Percentiles rank a stretch among this genome's conserved stretches.
Conservation (phyloP, 2,329 filamentous ascomycete species). For the Fusarium sp. region DNA sequence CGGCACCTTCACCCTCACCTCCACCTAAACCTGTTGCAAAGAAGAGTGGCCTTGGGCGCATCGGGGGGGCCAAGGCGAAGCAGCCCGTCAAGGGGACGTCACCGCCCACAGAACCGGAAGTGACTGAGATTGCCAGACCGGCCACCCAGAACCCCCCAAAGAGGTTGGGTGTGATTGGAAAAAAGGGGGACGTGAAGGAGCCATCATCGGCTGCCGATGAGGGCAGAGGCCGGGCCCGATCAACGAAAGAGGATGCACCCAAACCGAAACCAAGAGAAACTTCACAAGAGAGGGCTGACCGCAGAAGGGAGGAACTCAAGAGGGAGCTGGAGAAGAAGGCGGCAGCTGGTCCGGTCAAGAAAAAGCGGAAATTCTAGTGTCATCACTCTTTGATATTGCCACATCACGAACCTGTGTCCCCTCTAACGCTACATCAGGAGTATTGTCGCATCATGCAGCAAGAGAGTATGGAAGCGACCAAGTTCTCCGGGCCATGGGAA, state of each 20-base stretch:
- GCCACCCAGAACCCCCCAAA: constrained; percentile 27
- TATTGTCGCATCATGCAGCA: background rate
- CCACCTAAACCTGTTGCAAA: constrained; percentile 41
- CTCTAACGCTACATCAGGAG: background rate
- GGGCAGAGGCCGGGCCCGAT: constrained; percentile 38
- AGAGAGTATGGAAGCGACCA: background rate
- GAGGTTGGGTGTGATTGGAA: constrained; percentile 53
- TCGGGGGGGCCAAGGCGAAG: constrained; percentile 51
- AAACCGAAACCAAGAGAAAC: constrained; percentile 54
- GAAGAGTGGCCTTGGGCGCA: constrained; percentile 55
- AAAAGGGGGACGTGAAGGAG: constrained; percentile 30
- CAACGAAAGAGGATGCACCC: constrained; percentile 35
- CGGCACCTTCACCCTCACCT: constrained; percentile 39
- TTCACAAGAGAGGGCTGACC: constrained; percentile 60
- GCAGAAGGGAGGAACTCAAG: constrained; percentile 64
- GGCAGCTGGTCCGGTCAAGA: constrained; percentile 63
- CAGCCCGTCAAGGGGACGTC: constrained; percentile 15
- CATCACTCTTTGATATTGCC: background rate
- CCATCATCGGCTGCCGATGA: constrained; percentile 20
- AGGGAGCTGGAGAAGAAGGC: constrained; percentile 63
- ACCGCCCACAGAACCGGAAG: constrained; percentile 12
- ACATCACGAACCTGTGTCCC: background rate
- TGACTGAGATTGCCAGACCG: constrained; percentile 8
- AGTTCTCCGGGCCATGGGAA: background rate
- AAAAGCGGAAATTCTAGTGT: constrained; percentile 66